Base-by-base conservation (phyloP, 2,329 filamentous ascomycete genomes). In the Pseudocercospora pini-densiflorae region DNA sequence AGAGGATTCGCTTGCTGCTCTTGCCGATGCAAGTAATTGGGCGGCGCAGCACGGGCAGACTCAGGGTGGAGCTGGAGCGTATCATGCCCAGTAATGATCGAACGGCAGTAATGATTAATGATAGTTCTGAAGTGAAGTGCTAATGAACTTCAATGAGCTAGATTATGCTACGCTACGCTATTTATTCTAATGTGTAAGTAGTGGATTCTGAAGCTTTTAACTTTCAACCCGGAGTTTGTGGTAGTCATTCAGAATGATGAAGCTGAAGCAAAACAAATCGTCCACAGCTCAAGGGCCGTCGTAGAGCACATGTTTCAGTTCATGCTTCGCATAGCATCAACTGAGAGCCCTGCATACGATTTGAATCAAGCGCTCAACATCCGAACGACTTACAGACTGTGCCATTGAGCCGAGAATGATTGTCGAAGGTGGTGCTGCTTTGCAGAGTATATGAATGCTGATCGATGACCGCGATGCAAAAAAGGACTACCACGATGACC, bases 81-180 rank as follows among this genome's bases (percentile, higher is more conserved):
- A 55, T 55, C 51, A 55, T 55, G 51, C 51, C 16, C 27, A 16
- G 51, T 31, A 31, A 55, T 55, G 51, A 55, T 36, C 33, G 33
- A 3, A 36, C 33, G 33, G 40, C 40, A 43, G 40, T 43, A 43
- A 43, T 43, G 40, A 43, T 43, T 43, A n/a, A 43, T 43, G 40
- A 43, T 43, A 43, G 40, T 43, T 43, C 40, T n/a, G 10, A 36
- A 36, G 7, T 33, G 36, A 40, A 40, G 40, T 1, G 40, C n/a
- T 43, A 43, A 43, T 43, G 40, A 19, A 19, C 16, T 43, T 43
- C 40, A 43, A 43, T 19, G 40, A 43, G 40, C 40, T 43, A 43
- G 40, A 43, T 19, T 8, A 43, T 4, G 40, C 8, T 19, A 19
- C 12, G 3, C 12, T 36, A 16, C 2, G n/a, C 24, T 27, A 27